These are phyloP conservation scores for Leccinellum luteum DNA, from an alignment of 768 basidiomycete genomes.

Conservation along the genomic window DNA sequence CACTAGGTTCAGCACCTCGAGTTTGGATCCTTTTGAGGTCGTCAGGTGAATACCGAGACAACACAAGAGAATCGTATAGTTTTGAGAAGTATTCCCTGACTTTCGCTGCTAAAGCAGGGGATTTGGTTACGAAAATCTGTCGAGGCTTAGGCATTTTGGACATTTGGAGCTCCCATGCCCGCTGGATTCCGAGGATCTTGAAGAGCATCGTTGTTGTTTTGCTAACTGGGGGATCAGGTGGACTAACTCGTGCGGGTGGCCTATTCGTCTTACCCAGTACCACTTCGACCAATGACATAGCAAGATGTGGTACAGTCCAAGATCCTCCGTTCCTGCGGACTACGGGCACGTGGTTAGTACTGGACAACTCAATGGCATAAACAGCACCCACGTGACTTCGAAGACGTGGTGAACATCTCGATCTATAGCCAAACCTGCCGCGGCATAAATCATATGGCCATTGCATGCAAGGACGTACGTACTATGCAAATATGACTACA, in stretches of 20 bases:
- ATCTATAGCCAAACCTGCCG: slow-evolving; percentile 23
- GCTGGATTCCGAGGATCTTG: slow-evolving; percentile 69
- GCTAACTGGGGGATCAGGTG: slow-evolving; percentile 29
- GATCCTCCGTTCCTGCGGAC: slow-evolving; percentile 51
- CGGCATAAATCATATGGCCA: background rate
- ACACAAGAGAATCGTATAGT: slow-evolving; percentile 44
- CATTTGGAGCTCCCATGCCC: slow-evolving; percentile 41
- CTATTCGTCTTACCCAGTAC: slow-evolving; percentile 54
- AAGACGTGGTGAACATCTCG: slow-evolving; percentile 28
- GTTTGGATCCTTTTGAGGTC: slow-evolving; percentile 36
- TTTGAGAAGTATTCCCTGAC: slow-evolving; percentile 64
- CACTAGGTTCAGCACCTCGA: slow-evolving; percentile 26
- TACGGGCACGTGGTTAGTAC: slow-evolving; percentile 13
- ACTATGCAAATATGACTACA: slow-evolving; percentile 24
- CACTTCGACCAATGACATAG: slow-evolving; percentile 68
- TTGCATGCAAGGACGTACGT: background rate
- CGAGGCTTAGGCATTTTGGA: slow-evolving; percentile 45
- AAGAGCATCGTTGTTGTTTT: slow-evolving; percentile 78
- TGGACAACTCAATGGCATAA: slow-evolving; percentile 5
- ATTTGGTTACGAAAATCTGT: slow-evolving; percentile 74
- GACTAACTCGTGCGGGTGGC: background rate
- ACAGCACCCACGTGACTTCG: slow-evolving; percentile 20
- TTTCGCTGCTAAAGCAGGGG: slow-evolving; percentile 58
- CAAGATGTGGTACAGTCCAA: slow-evolving; percentile 59
- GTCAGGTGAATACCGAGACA: slow-evolving; percentile 34